Evolutionary conservation across 768 basidiomycete genomes (phyloP), one percentile per base, ranked within the genome.

Genomic region (Fistulinella prunicolor): DNA sequence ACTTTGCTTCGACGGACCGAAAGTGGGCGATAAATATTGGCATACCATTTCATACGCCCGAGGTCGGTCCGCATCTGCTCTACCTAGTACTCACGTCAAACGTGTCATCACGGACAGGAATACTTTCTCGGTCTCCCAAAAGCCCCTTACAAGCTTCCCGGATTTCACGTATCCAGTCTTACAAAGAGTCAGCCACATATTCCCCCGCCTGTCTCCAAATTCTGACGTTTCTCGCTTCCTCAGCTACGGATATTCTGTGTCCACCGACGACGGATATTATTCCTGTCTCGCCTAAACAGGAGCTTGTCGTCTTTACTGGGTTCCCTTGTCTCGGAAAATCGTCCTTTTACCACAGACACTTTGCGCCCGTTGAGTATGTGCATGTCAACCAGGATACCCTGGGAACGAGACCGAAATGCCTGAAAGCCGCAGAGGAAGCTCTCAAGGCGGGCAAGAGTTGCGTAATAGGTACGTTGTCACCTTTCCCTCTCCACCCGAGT

Each of bases 381-480:
- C 90, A 94, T 54, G 76, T 98, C 51, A 95, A 95, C 61, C 93
- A 95, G 67, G 92, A 95, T 62, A 81, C 71, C 3, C 67, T 97
- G 13, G 79, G 80, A 42, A 83, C 82, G n/a, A 76, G 88, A 37
- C 70, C 79, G 9, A 89, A 83, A 57, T 96, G 94, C 57, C 53
- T 94, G 41, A 82, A 76, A 56, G 78, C 75, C 2, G 81, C 83
- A 1, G 73, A 79, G 42, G 76, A 77, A 20, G 74, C 76, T 0
- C 58, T 94, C 26, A 59, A 64, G 21, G 71, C 68, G 1, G 80
- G 81, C 2, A 73, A 78, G 61, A 84, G 83, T 45, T 86, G 86
- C 57, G 87, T 94, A 12, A 75, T 97, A 37, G 93, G 89, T 86
- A 52, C 53, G 79, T n/a, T 6, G 10, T 29, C 17, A 6, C 16